Evolutionary conservation across 1,284 basidiomycete species (phyloP).

Genomic region (Ceratobasidium sp.): DNA sequence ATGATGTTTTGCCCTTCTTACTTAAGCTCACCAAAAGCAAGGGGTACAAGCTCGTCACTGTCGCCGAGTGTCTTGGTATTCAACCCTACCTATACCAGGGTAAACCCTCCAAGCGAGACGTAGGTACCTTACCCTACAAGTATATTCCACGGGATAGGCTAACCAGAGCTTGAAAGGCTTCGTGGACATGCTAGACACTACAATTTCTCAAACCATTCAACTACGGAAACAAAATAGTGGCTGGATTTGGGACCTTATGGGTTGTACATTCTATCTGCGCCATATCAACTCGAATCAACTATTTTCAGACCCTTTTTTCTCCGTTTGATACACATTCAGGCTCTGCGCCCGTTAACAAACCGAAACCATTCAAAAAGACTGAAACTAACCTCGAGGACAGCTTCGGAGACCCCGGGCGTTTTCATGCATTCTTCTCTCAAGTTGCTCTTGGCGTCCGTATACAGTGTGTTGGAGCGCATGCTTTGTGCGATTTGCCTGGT

Average conservation of each 20-base stretch:
- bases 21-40: conserved; percentile 50
- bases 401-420: conserved; percentile 52
- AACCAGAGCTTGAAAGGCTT: background rate
- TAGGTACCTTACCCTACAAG: background rate
- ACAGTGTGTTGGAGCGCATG: background rate
- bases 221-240: background rate
- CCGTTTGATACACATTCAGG: background rate
- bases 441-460: conserved; percentile 61
- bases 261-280: background rate
- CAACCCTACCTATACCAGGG: conserved; percentile 33
- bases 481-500: conserved; percentile 6
- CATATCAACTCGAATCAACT: background rate
- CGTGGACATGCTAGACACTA: background rate
- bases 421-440: conserved; percentile 71
- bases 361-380: background rate
- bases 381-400: conserved; percentile 27
- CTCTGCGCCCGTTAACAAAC: background rate
- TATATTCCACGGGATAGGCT: background rate
- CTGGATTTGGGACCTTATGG: background rate
- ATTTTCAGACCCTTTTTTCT: background rate
- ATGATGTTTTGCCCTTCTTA: conserved; percentile 52
- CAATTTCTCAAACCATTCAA: background rate
- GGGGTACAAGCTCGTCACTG: conserved; percentile 61
- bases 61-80: conserved; percentile 60
- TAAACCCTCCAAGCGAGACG: conserved; percentile 31